Evolutionary conservation across 257 asterid genomes (phyloP), one percentile per base, ranked within the genome.

Genomic region (Prunella vulgaris): DNA sequence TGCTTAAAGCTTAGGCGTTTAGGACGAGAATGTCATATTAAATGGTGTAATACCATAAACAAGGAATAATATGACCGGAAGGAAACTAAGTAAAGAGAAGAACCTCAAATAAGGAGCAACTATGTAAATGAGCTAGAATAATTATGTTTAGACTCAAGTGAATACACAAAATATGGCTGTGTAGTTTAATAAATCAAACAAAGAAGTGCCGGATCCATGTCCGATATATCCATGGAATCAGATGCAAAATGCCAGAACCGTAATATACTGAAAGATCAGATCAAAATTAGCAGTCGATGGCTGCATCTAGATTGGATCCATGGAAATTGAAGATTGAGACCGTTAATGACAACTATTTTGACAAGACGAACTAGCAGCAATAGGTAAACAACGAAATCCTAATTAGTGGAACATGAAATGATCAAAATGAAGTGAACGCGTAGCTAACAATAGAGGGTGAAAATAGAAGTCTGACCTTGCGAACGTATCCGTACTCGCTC

Each of bases 401-500:
- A 42, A 60, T 60, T n/a, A 17, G 22, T 4, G 32, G 49, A 40
- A 5, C 25, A 48, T 5, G 25, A 56, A 75, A 75, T 13, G 54
- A 66, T 15, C 38, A 60, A 59, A n/a, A 3, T 14, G 52, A 30
- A 76, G 30, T 10, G 59, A 57, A 69, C 20, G 65, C 46, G 12
- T 22, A 5, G 12, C 48, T 28, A 77, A 49, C 33, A 52, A 71
- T 13, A 7, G 8, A 1, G 28, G 13, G 7, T 30, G 62, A 49
- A 74, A 57, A 12, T 24, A 33, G 49, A 42, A 77, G 61, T 15
- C 57, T 21, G 35, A 93, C 99, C 97, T 93, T 93, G 77, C 99
- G 89, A 61, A 93, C 99, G 76, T 93, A 93, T 22, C 99, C 99
- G 56, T 87, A 93, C 90, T 93, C 99, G 94, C 96, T 90, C 87